A percentile compares a stretch with the other conserved stretches of the same genome.
These are phyloP conservation scores for Sinapis alba DNA, from an alignment of 441 rosid genomes.

Conservation along the genomic window DNA sequence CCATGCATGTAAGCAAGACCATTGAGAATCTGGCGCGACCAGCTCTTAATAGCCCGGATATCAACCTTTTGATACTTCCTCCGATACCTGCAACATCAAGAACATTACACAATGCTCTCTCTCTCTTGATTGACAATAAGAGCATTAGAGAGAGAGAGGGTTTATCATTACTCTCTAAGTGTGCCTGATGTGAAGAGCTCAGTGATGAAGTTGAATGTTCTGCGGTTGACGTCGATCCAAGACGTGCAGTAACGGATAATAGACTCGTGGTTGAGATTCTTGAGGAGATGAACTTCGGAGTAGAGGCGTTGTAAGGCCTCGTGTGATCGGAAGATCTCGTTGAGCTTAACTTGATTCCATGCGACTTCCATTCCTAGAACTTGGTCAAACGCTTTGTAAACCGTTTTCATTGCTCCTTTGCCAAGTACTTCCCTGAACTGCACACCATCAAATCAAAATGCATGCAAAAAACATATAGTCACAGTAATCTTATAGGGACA, in stretches of 20 bases:
- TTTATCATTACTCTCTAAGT: constrained; percentile 54
- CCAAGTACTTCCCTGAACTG: constrained; percentile 78
- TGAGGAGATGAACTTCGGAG: constrained; percentile 77
- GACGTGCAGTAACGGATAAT: constrained; percentile 56
- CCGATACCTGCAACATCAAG: constrained; percentile 50
- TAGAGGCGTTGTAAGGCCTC: constrained; percentile 67
- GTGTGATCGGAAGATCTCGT: constrained; percentile 58
- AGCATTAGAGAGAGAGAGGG: not conserved
- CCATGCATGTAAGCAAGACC: constrained; percentile 63
- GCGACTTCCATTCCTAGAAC: constrained; percentile 72
- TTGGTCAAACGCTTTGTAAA: constrained; percentile 69
- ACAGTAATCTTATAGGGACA: not conserved
- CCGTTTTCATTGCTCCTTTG: constrained; percentile 75
- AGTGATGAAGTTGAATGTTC: constrained; percentile 74
- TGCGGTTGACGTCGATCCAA: constrained; percentile 60
- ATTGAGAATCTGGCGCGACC: constrained; percentile 68
- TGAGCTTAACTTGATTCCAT: constrained; percentile 73
- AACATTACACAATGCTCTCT: not conserved
- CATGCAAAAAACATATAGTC: not conserved
- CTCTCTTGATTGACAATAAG: not conserved
- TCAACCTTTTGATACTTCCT: constrained; percentile 51
- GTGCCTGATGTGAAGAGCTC: constrained; percentile 78
- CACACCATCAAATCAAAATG: constrained; percentile 14
- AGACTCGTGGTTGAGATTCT: constrained; percentile 60
- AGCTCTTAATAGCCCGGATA: constrained; percentile 63